Base-by-base conservation (phyloP, 345 rosid species). In the Alliaria petiolata region DNA sequence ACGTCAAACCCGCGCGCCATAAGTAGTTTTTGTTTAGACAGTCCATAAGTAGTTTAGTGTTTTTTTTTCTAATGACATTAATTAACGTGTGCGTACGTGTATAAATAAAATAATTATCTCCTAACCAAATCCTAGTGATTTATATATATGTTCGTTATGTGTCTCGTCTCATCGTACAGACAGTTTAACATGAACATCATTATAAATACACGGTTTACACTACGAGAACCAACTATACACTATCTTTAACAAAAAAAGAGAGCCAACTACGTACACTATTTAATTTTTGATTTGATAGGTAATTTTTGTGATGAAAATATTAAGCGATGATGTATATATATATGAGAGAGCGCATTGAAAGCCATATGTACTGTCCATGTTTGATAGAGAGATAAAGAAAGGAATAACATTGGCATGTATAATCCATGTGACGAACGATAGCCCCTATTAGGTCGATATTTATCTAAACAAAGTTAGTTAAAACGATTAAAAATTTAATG, bases 381-480 rank as follows among this genome's bases (percentile, higher is more conserved):
- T 53, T 33, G 69, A 62, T 71, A 22, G 74, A 49, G 59, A 59
- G 31, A 39, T 31, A 62, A 20, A 43, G 43, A 52, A 11, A 51
- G 30, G 69, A 71, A 40, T 31, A 61, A 71, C 46, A 62, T 44
- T 63, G 64, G 57, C 76, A 72, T 63, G 76, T 46, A 63, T 62
- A 43, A 12, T 46, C 76, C 70, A 72, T 72, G 77, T 64, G 77
- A 72, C 77, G 57, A 54, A 72, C 77, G 57, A 54, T 72, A 63
- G 7, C 51, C 66, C 31, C 50, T 36, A 43, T 35, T 42, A 3
- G 76, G 47, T 53, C 62, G 31, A 42, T 2, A 62, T 62, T 62
- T 62, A 42, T 22, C 13, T 31, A 40, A 20, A 43, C 40, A 45
- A 43, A 71, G 47, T 53, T 62, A 28, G 62, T 33, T 52, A 19